phyloP scores from a whole-genome alignment of 192 early-diverging fungal genomes.

The Coemansia sp. region DNA sequence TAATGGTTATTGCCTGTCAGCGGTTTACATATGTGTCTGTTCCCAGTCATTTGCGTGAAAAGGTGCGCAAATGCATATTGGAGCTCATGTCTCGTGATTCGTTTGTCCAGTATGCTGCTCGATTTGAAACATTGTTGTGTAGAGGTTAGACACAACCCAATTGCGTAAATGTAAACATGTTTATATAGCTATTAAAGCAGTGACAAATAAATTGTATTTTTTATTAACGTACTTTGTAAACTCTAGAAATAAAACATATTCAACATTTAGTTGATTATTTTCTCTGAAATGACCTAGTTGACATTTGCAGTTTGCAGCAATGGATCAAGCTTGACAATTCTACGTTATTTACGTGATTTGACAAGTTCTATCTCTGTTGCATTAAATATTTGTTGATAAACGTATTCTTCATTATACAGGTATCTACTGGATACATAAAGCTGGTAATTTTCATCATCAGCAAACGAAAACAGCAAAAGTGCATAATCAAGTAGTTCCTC shows the following conservation, averaged over 20 bases:
- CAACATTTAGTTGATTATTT: neutral
- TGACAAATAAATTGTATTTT: neutral
- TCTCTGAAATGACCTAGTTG: neutral
- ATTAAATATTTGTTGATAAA: neutral
- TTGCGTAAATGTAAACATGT: neutral
- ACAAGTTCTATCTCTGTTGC: neutral
- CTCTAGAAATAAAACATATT: neutral
- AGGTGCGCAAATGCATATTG: neutral
- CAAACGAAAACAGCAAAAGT: neutral
- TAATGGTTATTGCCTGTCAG: constrained; percentile 25
- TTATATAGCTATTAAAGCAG: neutral
- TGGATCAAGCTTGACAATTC: too few species aligned
- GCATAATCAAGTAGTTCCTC: neutral
- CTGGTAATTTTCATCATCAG: neutral
- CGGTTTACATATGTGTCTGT: constrained; percentile 7
- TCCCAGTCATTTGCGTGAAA: neutral
- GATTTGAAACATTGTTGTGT: neutral
- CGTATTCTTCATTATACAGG: neutral
- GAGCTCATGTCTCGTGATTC: neutral
- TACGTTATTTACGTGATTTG: too few species aligned
- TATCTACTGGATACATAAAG: neutral
- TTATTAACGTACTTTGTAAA: neutral
- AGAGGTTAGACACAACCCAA: neutral
- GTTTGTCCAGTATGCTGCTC: neutral
- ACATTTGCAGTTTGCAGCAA: too few species aligned